Conservation (phyloP, 169 alveolate genomes). For the Plasmodium malariae region DNA sequence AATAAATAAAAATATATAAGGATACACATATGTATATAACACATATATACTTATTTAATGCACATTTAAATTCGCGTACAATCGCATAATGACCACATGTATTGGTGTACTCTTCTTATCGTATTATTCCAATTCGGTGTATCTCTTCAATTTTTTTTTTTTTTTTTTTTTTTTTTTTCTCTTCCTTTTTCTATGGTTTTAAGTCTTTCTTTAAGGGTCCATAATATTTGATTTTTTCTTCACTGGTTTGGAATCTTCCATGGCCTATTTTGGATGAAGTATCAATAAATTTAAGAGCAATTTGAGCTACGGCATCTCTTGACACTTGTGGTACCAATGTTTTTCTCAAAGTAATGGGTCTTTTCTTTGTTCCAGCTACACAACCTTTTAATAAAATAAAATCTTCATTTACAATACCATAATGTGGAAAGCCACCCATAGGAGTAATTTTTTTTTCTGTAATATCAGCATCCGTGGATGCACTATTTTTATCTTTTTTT, state of each 20-base stretch:
- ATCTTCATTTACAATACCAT: constrained; percentile 99
- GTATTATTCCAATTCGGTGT: no score
- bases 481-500: constrained; percentile 95
- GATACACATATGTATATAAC: neutral
- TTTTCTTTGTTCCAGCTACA: constrained; percentile 98
- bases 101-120: no score
- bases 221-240: constrained; percentile 98
- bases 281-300: constrained; percentile 99
- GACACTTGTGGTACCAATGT: constrained; percentile 95
- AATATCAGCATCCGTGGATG: constrained; percentile 98
- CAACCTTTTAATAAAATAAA: constrained; percentile 99
- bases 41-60: neutral
- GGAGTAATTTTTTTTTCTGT: constrained; percentile 99
- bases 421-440: constrained; percentile 99
- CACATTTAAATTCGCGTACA: no score
- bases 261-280: constrained; percentile 99
- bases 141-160: no score
- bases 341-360: constrained; percentile 97
- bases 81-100: no score
- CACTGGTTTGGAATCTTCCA: constrained; percentile 99
- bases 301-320: constrained; percentile 95
- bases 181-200: constrained; percentile 29
- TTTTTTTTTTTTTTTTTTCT: neutral
- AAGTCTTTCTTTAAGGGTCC: constrained; percentile 94
- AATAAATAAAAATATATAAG: neutral